Evolutionary conservation across 208 protist species (phyloP), one percentile per base, ranked within the genome.

Genomic region (Blastocrithidia nonstop): DNA sequence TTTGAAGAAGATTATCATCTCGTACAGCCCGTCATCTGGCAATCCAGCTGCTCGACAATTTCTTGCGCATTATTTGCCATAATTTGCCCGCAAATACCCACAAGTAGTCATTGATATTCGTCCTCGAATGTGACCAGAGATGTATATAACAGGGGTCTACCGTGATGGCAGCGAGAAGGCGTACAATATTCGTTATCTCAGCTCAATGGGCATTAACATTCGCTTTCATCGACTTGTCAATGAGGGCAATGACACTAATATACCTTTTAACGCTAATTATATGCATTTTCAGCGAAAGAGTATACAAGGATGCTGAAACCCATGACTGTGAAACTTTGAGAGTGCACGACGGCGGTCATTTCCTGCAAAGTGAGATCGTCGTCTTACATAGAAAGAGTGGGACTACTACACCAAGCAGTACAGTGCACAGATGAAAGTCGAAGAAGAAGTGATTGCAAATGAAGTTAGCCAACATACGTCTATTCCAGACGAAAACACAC

Each of bases 311-410:
- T 54, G 59, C 32, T 91, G 81, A 77, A 82, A 79, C 29, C 76
- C 81, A 25, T 91, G 71, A 54, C 60, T 91, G 17, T 91, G 76
- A 74, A 59, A 69, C 50, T 79, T 64, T 45, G 81, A 91, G 46
- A 44, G 49, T 4, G 13, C 40, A 9, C 69, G 74, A 24, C 45
- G 37, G 4, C 66, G 74, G 29, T 11, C 5, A 5, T 45, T 50
- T 4, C 55, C 68, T 19, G 43, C 67, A 17, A 54, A 51, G 45
- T 91, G 81, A 77, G 57, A 71, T 39, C 72, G 81, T 19, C 64
- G 63, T 50, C 69, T 91, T 36, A 83, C 72, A 4, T 60, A 71
- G 37, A 54, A 73, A 38, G 81, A 91, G 44, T 91, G 76, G 81
- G 60, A 73, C 39, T 82, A 79, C 57, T 82, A 83, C 39, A 50